phyloP scores from a whole-genome alignment of 2,329 filamentous ascomycete species.

The Akanthomyces muscarius region DNA sequence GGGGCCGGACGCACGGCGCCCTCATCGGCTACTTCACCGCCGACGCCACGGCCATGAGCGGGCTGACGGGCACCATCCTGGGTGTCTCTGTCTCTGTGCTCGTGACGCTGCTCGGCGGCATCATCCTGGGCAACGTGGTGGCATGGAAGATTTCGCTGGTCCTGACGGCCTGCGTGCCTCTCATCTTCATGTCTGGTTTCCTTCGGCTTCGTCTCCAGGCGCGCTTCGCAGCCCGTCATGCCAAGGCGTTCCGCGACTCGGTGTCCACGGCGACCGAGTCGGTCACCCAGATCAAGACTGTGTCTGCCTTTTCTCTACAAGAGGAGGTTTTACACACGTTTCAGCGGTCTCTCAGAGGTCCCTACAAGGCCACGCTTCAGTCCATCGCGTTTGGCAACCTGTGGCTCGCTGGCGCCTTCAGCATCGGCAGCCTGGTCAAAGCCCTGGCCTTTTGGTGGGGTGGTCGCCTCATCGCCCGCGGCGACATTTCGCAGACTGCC shows the following conservation, averaged over 20 bases:
- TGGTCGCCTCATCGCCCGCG: constrained; percentile 54
- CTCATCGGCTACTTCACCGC: constrained; percentile 62
- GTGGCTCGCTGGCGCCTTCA: constrained; percentile 46
- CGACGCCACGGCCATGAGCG: constrained; percentile 58
- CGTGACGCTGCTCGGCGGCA: constrained; percentile 60
- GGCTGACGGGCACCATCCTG: constrained; percentile 61
- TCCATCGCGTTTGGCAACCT: constrained; percentile 36
- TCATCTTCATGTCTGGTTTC: constrained; percentile 60
- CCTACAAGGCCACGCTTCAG: constrained; percentile 40
- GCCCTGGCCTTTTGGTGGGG: constrained; percentile 67
- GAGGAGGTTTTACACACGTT: constrained; percentile 38
- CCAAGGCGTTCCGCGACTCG: constrained; percentile 55
- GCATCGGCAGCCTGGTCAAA: constrained; percentile 54
- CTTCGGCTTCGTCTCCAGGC: constrained; percentile 58
- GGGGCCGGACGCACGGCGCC: constrained; percentile 51
- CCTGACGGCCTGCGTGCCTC: constrained; percentile 58
- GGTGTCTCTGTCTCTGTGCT: constrained; percentile 60
- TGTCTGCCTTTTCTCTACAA: constrained; percentile 46
- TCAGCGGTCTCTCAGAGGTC: constrained; percentile 28
- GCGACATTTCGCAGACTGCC: constrained; percentile 51
- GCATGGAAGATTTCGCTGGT: constrained; percentile 70
- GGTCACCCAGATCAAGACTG: constrained; percentile 56
- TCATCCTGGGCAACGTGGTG: constrained; percentile 61
- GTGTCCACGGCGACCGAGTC: constrained; percentile 61
- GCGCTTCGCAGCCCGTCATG: constrained; percentile 54